A percentile compares a stretch with the other conserved stretches of the same genome.
Evolutionary conservation across 1,139 yeast species (phyloP).

Genomic region (Hansenula lynferdii): DNA sequence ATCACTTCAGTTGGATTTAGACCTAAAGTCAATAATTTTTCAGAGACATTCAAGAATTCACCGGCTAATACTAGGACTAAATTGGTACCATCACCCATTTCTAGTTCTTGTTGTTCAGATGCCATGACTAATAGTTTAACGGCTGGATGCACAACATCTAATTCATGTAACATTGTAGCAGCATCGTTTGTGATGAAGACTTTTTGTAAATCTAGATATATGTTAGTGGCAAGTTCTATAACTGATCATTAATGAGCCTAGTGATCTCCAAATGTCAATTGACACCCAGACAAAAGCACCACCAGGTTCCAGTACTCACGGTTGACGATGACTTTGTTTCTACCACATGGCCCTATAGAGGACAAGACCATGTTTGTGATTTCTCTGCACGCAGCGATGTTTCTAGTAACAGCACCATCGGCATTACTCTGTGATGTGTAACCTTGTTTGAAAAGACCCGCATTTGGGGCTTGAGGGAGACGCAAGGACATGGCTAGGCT

Average conservation of each 20-base stretch:
- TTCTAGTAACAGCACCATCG: slow-evolving; percentile 92
- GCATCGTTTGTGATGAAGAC: slow-evolving; percentile 94
- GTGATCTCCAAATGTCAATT: neutral
- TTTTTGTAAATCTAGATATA: slow-evolving; percentile 46
- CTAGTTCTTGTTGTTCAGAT: slow-evolving; percentile 92
- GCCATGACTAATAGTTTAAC: slow-evolving; percentile 96
- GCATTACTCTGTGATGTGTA: slow-evolving; percentile 82
- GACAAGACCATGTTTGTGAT: slow-evolving; percentile 88
- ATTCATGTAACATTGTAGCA: slow-evolving; percentile 89
- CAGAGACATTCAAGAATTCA: slow-evolving; percentile 79
- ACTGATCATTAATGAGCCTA: neutral
- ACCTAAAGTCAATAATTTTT: slow-evolving; percentile 78
- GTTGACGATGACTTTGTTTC: slow-evolving; percentile 93
- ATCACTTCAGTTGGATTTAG: slow-evolving; percentile 85
- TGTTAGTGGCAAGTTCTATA: slow-evolving; percentile 5
- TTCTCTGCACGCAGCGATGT: slow-evolving; percentile 92
- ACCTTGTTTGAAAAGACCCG: slow-evolving; percentile 96
- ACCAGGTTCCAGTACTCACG: slow-evolving; percentile 25
- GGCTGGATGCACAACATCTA: slow-evolving; percentile 96
- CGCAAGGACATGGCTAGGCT: slow-evolving; percentile 67
- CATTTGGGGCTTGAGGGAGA: slow-evolving; percentile 88
- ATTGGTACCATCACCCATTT: slow-evolving; percentile 77
- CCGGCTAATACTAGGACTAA: slow-evolving; percentile 82
- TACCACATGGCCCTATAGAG: slow-evolving; percentile 96
- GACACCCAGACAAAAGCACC: neutral